These are phyloP conservation scores for Trichoderma asperelloides DNA, from an alignment of 495 filamentous ascomycete species.

Conservation along the genomic window DNA sequence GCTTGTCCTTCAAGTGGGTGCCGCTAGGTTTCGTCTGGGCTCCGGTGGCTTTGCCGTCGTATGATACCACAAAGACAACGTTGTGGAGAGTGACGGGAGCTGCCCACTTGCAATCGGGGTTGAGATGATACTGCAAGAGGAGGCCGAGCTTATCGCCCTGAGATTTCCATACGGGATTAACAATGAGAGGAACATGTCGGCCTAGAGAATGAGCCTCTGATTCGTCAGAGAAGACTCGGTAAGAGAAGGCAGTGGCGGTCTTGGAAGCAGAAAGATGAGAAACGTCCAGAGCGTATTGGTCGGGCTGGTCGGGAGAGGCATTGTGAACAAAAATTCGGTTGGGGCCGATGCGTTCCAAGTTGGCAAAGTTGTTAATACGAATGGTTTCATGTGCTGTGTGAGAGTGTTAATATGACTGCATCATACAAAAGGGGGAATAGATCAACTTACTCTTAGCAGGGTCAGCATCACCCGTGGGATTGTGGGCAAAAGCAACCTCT, in stretches of 20 bases:
- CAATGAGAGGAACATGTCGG: slow-evolving; percentile 54
- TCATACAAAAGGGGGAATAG: neutral
- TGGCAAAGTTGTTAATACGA: slow-evolving; percentile 79
- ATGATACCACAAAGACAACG: slow-evolving; percentile 67
- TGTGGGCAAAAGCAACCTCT: slow-evolving; percentile 84
- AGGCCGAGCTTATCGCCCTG: slow-evolving; percentile 75
- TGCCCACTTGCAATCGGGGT: slow-evolving; percentile 52
- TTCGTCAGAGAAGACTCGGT: slow-evolving; percentile 76
- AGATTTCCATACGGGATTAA: slow-evolving; percentile 75
- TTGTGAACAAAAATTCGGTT: slow-evolving; percentile 83
- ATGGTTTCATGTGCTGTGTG: slow-evolving; percentile 47
- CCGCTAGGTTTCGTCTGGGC: slow-evolving; percentile 69
- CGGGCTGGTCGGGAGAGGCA: slow-evolving; percentile 54
- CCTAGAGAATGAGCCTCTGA: slow-evolving; percentile 51
- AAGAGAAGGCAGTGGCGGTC: slow-evolving; percentile 83
- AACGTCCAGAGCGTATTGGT: slow-evolving; percentile 71
- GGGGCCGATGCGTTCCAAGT: slow-evolving; percentile 89
- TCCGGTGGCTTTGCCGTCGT: slow-evolving; percentile 59
- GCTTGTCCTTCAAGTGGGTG: slow-evolving; percentile 76
- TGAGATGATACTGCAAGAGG: slow-evolving; percentile 77
- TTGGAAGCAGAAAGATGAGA: slow-evolving; percentile 50
- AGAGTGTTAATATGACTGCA: neutral
- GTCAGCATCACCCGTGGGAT: slow-evolving; percentile 41
- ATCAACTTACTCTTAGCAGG: slow-evolving; percentile 4
- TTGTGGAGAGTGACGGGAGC: slow-evolving; percentile 62